Evolutionary conservation across 257 asterid genomes (phyloP), one percentile per base, ranked within the genome.

Genomic region (Fraxinus pennsylvanica): DNA sequence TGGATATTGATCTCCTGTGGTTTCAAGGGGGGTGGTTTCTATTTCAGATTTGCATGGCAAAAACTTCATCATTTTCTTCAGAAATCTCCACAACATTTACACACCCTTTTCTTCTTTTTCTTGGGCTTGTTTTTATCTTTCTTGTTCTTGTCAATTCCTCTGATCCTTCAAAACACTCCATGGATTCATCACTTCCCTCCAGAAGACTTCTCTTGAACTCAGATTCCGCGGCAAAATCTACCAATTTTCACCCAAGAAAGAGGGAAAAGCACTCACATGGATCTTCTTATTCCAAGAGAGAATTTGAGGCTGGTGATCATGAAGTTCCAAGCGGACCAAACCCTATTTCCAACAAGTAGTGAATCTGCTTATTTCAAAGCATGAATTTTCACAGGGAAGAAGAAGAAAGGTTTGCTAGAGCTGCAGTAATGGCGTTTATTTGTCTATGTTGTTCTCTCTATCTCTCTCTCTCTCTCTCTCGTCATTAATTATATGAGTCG

Each of bases 241-340:
- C 75, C 0, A 66, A 17, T 6, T 79, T 83, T 27, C 73, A 72
- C 52, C 76, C 81, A 4, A 30, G 70, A 30, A 67, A 76, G 29
- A 47, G 66, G 39, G 77, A 12, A 1, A 47, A 47, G 13, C 72
- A 6, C 57, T 6, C 38, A 22, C 36, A 38, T 65, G 71, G 75
- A 74, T 25, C 33, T 29, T 61, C 78, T 25, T 78, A 68, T 6
- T 45, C 77, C 25, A 75, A 82, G 82, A 79, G 82, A 61, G 77
- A 78, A 80, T 85, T 89, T 78, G 84, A 72, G 71, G 86, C 78
- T 27, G 74, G 78, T 80, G 87, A 89, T 78, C 96, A 91, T 79
- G 96, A 91, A 77, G 94, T 91, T 82, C 96, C 96, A 1, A 91
- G 96, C 75, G 94, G 96, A 74, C 92, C 96, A 81, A 91, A 91